Conservation (phyloP, 2,329 filamentous ascomycete genomes). For the Botrytis elliptica region DNA sequence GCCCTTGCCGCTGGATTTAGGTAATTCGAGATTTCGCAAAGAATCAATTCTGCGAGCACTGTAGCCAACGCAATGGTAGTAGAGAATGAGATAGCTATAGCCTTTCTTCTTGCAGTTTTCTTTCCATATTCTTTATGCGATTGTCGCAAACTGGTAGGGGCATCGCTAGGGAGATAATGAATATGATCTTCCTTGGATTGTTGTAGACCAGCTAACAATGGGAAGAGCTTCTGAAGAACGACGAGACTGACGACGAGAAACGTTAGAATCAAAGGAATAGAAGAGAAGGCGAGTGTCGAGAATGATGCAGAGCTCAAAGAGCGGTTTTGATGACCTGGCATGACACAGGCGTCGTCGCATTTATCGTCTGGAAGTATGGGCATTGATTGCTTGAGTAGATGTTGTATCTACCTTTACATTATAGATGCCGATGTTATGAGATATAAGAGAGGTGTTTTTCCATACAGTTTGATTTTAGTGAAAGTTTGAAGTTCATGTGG, state of each 20-base stretch:
- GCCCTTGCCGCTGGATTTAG: conserved; percentile 66
- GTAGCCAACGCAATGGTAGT: conserved; percentile 74
- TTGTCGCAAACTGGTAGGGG: conserved; percentile 58
- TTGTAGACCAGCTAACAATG: conserved; percentile 61
- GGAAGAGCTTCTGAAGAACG: conserved; percentile 68
- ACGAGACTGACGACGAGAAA: conserved; percentile 63
- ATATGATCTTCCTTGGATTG: conserved; percentile 54
- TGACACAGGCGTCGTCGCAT: conserved; percentile 34
- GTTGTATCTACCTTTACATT: conserved; percentile 26
- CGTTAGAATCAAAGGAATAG: conserved; percentile 67
- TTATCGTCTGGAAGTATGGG: conserved; percentile 33
- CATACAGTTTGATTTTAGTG: not conserved
- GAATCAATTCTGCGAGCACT: conserved; percentile 75
- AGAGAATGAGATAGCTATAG: conserved; percentile 67
- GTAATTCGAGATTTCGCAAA: conserved; percentile 79
- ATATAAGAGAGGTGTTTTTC: not conserved
- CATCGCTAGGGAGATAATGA: conserved; percentile 60
- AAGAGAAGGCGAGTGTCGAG: conserved; percentile 57
- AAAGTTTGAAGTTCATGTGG: not conserved
- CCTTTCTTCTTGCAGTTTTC: conserved; percentile 50
- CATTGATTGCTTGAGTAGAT: conserved; percentile 33
- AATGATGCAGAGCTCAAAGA: conserved; percentile 35
- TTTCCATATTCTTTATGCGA: conserved; percentile 58
- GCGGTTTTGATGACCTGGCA: conserved; percentile 28
- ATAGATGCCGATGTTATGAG: conserved; percentile 7